Conservation (phyloP, 2,329 filamentous ascomycete genomes). For the Acrocalymma vagum region DNA sequence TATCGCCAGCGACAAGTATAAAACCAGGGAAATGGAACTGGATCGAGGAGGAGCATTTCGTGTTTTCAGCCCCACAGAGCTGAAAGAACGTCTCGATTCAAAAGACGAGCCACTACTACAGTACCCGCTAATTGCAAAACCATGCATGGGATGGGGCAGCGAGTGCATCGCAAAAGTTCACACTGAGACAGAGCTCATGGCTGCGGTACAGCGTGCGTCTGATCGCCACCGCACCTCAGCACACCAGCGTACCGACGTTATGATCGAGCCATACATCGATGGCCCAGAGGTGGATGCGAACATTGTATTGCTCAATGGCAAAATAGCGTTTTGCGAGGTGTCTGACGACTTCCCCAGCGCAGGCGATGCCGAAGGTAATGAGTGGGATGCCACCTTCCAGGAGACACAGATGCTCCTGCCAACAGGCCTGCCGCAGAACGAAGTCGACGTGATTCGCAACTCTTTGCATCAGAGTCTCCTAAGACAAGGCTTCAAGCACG, state of each 20-base stretch:
- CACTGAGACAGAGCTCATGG: conserved; percentile 30
- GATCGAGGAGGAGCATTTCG: conserved; percentile 17
- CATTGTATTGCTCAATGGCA: conserved; percentile 11
- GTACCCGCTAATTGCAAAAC: conserved; percentile 46
- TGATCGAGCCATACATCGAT: conserved; percentile 25
- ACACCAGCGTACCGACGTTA: conserved; percentile 30
- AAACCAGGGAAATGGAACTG: conserved; percentile 32
- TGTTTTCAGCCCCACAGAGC: conserved; percentile 2
- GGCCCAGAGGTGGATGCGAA: conserved; percentile 21
- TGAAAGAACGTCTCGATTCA: conserved; percentile 22
- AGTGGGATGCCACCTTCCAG: conserved; percentile 5
- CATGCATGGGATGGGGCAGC: conserved; percentile 42
- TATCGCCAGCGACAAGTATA: conserved; percentile 20
- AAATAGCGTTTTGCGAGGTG: conserved; percentile 15
- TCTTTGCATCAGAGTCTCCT: conserved; percentile 1
- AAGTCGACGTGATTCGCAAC: conserved; percentile 4
- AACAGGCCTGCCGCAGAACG: conserved; percentile 5
- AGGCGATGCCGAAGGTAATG: conserved; percentile 1
- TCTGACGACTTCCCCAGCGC: conserved; percentile 13
- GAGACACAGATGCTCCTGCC: conserved; percentile 7
- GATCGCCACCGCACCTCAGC: conserved; percentile 15
- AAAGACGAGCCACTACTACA: background rate
- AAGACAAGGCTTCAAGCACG: conserved; percentile 5
- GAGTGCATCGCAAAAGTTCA: conserved; percentile 44
- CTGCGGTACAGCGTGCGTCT: conserved; percentile 12